Conservation (phyloP, 768 basidiomycete genomes). For the Termitomyces sp. region DNA sequence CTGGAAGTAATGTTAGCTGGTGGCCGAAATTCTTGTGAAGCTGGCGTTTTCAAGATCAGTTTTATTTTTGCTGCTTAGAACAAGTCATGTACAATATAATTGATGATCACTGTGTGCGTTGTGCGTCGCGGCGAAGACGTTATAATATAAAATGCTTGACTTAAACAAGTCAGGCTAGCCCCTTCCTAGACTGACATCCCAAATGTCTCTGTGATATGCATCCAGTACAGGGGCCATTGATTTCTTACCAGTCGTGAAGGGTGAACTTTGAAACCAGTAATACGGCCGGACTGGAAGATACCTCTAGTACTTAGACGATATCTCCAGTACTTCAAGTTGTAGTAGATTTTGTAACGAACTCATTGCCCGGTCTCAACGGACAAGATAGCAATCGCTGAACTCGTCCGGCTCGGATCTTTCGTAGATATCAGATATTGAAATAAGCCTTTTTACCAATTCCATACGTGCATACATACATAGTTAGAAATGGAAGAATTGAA, state of each 20-base stretch:
- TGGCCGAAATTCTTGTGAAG: too few relatives aligned
- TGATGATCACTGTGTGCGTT: neutral
- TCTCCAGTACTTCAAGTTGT: neutral
- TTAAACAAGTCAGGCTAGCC: too few relatives aligned
- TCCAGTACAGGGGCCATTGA: neutral
- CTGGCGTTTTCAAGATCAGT: too few relatives aligned
- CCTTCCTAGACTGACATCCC: neutral
- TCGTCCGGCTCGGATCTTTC: neutral
- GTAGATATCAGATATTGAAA: neutral
- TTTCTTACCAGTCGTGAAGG: neutral
- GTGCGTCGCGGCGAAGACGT: neutral
- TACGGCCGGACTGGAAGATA: neutral
- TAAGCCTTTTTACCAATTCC: neutral
- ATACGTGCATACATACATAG: neutral
- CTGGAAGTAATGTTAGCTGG: too few relatives aligned
- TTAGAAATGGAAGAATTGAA: conserved; percentile 1
- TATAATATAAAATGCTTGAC: neutral
- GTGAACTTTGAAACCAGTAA: neutral
- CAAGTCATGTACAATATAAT: too few relatives aligned
- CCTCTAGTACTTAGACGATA: neutral
- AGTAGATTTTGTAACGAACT: neutral
- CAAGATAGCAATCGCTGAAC: neutral
- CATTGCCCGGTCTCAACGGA: neutral
- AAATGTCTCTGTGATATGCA: neutral
- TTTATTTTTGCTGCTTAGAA: too few relatives aligned